Percentiles rank a stretch among this genome's conserved stretches.
Evolutionary conservation across 495 filamentous ascomycete species (phyloP).

Genomic region (Apiosordaria backusii): DNA sequence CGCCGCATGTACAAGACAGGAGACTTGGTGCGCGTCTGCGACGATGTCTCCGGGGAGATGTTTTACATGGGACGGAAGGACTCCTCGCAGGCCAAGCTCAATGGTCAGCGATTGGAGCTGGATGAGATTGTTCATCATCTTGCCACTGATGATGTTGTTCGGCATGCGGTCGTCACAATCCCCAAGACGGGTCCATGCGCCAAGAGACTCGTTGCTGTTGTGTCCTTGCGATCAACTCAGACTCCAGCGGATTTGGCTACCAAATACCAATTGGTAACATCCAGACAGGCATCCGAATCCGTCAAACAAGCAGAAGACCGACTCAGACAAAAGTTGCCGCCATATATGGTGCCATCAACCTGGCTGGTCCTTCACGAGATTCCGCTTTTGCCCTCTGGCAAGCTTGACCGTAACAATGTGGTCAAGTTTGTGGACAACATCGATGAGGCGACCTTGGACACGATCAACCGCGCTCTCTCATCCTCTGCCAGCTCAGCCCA

Average conservation of each 20-base stretch:
- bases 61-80: conserved; percentile 45
- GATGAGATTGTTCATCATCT: conserved; percentile 53
- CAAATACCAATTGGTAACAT: conserved; percentile 10
- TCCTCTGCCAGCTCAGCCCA: not conserved
- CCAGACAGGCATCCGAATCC: conserved; percentile 11
- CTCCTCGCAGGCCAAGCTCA: conserved; percentile 36
- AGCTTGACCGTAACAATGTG: conserved; percentile 51
- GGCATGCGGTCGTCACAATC: conserved; percentile 19
- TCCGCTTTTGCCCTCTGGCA: conserved; percentile 50
- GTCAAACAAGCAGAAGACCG: conserved; percentile 29
- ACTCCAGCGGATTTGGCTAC: not conserved
- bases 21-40: conserved; percentile 53
- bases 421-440: conserved; percentile 18
- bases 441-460: conserved; percentile 14
- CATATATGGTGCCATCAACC: conserved; percentile 56
- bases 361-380: conserved; percentile 52
- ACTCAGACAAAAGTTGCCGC: conserved; percentile 26
- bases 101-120: conserved; percentile 40
- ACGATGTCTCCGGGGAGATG: conserved; percentile 44
- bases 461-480: conserved; percentile 7
- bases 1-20: conserved; percentile 55
- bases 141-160: conserved; percentile 14
- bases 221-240: conserved; percentile 12
- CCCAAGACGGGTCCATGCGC: conserved; percentile 21
- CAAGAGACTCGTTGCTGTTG: conserved; percentile 21